Conservation (phyloP, 805 yeast genomes). For the Ogataea ramenticola region DNA sequence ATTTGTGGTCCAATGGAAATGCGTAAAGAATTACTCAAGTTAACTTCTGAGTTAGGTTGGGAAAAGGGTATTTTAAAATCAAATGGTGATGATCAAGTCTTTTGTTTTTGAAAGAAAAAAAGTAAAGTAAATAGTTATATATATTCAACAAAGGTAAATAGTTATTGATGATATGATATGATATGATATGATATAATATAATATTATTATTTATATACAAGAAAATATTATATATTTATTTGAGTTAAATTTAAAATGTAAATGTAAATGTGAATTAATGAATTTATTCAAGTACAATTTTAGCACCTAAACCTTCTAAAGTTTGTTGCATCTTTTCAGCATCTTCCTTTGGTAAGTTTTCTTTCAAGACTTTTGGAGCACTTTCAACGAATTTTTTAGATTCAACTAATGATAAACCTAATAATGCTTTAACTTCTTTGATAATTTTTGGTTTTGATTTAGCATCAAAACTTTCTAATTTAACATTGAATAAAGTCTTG, state of each 20-base stretch:
- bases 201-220: background rate
- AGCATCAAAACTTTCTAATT: conserved; percentile 90
- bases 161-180: background rate
- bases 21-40: conserved; percentile 45
- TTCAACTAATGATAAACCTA: conserved; percentile 91
- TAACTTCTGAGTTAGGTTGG: conserved; percentile 59
- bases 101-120: conserved; percentile 19
- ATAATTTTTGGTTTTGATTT: conserved; percentile 95
- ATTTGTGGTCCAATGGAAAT: conserved; percentile 73
- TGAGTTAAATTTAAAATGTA: background rate
- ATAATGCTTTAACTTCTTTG: conserved; percentile 88
- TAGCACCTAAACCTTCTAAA: conserved; percentile 92
- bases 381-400: conserved; percentile 96
- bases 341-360: conserved; percentile 91
- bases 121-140: no score
- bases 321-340: conserved; percentile 94
- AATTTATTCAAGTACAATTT: conserved; percentile 73
- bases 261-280: background rate
- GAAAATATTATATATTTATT: background rate
- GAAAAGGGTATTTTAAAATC: conserved; percentile 26
- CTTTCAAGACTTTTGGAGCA: conserved; percentile 95
- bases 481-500: conserved; percentile 86
- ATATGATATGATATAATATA: background rate
- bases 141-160: background rate
- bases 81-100: conserved; percentile 28